Evolutionary conservation across 495 filamentous ascomycete species (phyloP).

Genomic region (Hyaloscypha hepaticicola): DNA sequence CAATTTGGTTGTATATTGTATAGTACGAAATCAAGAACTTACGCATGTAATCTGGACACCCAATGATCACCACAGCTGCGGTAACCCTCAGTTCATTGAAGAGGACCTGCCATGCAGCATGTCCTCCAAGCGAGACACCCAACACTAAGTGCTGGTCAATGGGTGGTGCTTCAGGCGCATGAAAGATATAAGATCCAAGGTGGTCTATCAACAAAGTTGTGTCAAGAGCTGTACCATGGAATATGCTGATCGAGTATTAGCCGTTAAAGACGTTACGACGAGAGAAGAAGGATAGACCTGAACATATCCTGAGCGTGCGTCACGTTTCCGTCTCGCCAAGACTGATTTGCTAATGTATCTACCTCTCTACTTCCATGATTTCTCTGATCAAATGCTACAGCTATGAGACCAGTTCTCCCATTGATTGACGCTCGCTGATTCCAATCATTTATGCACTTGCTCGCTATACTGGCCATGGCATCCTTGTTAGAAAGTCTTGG

Average conservation of each 20-base stretch:
- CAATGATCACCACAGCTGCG: conserved; percentile 76
- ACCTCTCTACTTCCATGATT: conserved; percentile 82
- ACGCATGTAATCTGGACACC: conserved; percentile 83
- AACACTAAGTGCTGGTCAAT: conserved; percentile 72
- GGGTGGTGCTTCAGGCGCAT: conserved; percentile 40
- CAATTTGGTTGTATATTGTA: too few species aligned
- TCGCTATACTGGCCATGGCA: conserved; percentile 61
- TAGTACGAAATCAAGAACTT: conserved; percentile 28
- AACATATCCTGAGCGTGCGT: conserved; percentile 91
- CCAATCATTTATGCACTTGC: conserved; percentile 56
- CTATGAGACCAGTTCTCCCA: conserved; percentile 59
- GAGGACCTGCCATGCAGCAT: conserved; percentile 81
- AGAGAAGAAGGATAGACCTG: conserved; percentile 37
- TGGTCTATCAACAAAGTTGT: conserved; percentile 68
- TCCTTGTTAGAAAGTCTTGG: conserved; percentile 67
- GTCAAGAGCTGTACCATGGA: conserved; percentile 70
- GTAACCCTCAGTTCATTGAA: conserved; percentile 75
- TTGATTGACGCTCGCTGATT: conserved; percentile 40
- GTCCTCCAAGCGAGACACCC: conserved; percentile 84
- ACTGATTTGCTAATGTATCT: conserved; percentile 57
- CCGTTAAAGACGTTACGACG: conserved; percentile 40
- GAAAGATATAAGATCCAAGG: conserved; percentile 75
- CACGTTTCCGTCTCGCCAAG: conserved; percentile 77
- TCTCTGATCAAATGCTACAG: conserved; percentile 80
- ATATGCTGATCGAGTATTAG: conserved; percentile 38